phyloP scores from a whole-genome alignment of 768 basidiomycete species.

The Neoboletus brunneissimus region DNA sequence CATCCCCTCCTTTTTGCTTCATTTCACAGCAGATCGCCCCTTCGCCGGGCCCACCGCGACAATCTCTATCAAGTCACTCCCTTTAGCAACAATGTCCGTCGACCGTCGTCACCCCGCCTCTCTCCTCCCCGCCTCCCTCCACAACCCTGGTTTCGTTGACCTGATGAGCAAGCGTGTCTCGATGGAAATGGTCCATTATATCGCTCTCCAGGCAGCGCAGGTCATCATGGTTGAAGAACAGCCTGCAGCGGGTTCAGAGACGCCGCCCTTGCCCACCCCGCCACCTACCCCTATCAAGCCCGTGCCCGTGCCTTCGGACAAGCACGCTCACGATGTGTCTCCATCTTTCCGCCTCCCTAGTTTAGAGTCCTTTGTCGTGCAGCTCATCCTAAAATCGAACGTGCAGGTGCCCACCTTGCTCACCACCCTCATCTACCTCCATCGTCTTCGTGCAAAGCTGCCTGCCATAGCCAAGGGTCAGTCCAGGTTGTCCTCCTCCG shows the following conservation, averaged over 20 bases:
- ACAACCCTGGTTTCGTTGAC: constrained; percentile 77
- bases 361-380: constrained; percentile 80
- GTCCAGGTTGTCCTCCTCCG: constrained; percentile 20
- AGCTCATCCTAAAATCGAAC: constrained; percentile 75
- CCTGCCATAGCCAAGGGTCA: constrained; percentile 83
- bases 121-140: constrained; percentile 69
- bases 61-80: constrained; percentile 34
- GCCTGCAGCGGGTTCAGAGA: constrained; percentile 26
- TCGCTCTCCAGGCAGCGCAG: constrained; percentile 73
- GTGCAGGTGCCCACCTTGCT: constrained; percentile 91
- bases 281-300: constrained; percentile 61
- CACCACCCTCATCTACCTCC: constrained; percentile 88
- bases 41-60: constrained; percentile 13
- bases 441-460: constrained; percentile 77
- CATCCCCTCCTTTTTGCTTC: constrained; percentile 18
- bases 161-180: constrained; percentile 79
- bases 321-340: constrained; percentile 24
- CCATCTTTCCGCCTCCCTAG: constrained; percentile 47
- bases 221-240: constrained; percentile 70
- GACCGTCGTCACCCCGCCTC: constrained; percentile 70
- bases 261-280: constrained; percentile 55
- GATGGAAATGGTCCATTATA: constrained; percentile 80
- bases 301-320: constrained; percentile 35
- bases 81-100: constrained; percentile 33
- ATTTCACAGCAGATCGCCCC: constrained; percentile 14